Conservation (phyloP, 352 stramenopile species). For the Phytophthora sojae region DNA sequence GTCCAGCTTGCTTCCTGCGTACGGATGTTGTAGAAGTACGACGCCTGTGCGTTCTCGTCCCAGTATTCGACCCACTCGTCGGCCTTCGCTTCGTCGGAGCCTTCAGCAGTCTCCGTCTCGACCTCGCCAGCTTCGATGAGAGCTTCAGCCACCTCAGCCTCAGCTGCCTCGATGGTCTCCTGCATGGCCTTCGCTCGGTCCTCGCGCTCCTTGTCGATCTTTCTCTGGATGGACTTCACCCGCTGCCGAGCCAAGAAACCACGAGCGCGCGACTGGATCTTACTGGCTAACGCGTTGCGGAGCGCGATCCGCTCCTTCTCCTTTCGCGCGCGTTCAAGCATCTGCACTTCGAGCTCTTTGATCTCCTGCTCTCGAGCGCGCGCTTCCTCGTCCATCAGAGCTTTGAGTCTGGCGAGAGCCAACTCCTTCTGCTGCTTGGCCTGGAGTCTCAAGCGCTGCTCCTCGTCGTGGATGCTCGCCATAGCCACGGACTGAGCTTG, state of each 20-base stretch:
- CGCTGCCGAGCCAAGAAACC: conserved; percentile 67
- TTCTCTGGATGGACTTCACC: conserved; percentile 61
- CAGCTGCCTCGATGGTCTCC: conserved; percentile 61
- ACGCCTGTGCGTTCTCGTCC: conserved; percentile 90
- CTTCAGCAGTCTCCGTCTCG: conserved; percentile 13
- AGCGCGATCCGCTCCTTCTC: conserved; percentile 70
- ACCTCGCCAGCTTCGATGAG: conserved; percentile 36
- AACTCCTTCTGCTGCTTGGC: conserved; percentile 75
- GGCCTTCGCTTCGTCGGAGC: conserved; percentile 16
- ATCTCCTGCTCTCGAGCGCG: conserved; percentile 72
- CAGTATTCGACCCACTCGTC: conserved; percentile 92
- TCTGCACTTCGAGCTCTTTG: conserved; percentile 72
- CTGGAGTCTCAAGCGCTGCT: conserved; percentile 63
- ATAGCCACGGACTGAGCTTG: conserved; percentile 57
- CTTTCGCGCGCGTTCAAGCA: conserved; percentile 72
- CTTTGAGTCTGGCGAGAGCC: conserved; percentile 66
- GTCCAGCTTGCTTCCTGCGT: conserved; percentile 91
- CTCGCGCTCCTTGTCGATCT: conserved; percentile 73
- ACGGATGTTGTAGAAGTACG: conserved; percentile 91
- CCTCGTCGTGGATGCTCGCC: conserved; percentile 61
- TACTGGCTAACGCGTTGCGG: conserved; percentile 57
- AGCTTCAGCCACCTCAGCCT: conserved; percentile 63
- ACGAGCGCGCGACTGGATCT: conserved; percentile 63
- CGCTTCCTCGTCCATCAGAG: conserved; percentile 78
- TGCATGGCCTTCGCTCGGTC: conserved; percentile 65